Conservation (phyloP, 805 yeast genomes). For the Metschnikowia continentalis region DNA sequence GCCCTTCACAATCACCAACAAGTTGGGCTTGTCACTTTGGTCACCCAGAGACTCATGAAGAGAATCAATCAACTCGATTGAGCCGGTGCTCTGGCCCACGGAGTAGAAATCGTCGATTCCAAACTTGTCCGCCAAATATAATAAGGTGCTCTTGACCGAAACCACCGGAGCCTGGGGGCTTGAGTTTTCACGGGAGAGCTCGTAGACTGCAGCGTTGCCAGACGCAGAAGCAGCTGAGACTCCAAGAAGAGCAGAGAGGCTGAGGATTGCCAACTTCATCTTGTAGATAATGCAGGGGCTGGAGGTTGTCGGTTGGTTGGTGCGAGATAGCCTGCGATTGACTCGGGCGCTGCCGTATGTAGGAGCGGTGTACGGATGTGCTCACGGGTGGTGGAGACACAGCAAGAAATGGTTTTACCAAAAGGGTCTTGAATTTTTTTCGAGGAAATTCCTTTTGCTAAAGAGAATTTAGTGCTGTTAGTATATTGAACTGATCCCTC, state of each 20-base stretch:
- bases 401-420: background rate
- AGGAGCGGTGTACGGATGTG: slow-evolving; percentile 6
- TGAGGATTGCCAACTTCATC: slow-evolving; percentile 16
- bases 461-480: too few relatives aligned
- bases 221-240: slow-evolving; percentile 13
- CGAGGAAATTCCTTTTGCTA: background rate
- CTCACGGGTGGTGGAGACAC: background rate
- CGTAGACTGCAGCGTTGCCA: slow-evolving; percentile 17
- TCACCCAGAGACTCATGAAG: slow-evolving; percentile 11
- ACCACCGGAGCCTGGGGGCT: slow-evolving; percentile 5
- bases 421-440: background rate
- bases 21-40: slow-evolving; percentile 20
- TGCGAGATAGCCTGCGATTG: background rate
- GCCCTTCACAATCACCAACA: slow-evolving; percentile 41
- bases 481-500: too few relatives aligned
- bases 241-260: slow-evolving; percentile 12
- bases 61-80: slow-evolving; percentile 25
- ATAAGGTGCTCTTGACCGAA: slow-evolving; percentile 29
- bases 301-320: slow-evolving; percentile 2
- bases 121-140: slow-evolving; percentile 44
- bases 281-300: slow-evolving; percentile 1
- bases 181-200: slow-evolving; percentile 6
- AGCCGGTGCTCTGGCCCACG: slow-evolving; percentile 25
- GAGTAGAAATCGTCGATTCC: slow-evolving; percentile 36
- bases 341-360: slow-evolving; percentile 8